These are phyloP conservation scores for Cyberlindnera suaveolens DNA, from an alignment of 805 yeast genomes.

Conservation along the genomic window DNA sequence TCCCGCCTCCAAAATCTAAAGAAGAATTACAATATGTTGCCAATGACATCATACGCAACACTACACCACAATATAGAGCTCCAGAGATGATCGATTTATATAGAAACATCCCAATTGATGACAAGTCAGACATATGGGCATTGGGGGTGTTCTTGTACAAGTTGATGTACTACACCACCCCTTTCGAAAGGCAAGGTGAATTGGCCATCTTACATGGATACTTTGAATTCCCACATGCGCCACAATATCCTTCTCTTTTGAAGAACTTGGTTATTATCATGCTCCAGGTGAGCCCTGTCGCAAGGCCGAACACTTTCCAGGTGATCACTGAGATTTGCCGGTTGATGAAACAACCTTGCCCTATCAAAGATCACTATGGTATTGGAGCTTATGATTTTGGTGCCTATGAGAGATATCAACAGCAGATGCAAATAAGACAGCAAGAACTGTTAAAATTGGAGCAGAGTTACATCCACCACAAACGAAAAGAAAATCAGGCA, in stretches of 20 bases:
- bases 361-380: slow-evolving; percentile 37
- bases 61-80: slow-evolving; percentile 92
- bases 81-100: slow-evolving; percentile 95
- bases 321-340: slow-evolving; percentile 58
- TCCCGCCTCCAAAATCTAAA: slow-evolving; percentile 69
- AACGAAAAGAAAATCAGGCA: slow-evolving; percentile 13
- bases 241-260: slow-evolving; percentile 64
- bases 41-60: slow-evolving; percentile 81
- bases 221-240: slow-evolving; percentile 67
- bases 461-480: slow-evolving; percentile 14
- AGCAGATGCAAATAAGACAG: slow-evolving; percentile 29
- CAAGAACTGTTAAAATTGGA: slow-evolving; percentile 32
- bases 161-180: slow-evolving; percentile 87
- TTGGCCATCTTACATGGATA: slow-evolving; percentile 82
- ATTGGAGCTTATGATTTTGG: slow-evolving; percentile 52
- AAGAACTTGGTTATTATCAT: slow-evolving; percentile 71
- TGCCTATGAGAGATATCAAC: slow-evolving; percentile 47
- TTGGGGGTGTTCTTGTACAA: slow-evolving; percentile 88
- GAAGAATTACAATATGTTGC: slow-evolving; percentile 71
- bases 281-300: slow-evolving; percentile 75
- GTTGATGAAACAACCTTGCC: slow-evolving; percentile 46
- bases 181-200: slow-evolving; percentile 81
- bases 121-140: slow-evolving; percentile 95
- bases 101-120: slow-evolving; percentile 79
- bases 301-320: slow-evolving; percentile 85